Base-by-base conservation (phyloP, 345 rosid species). In the Eucalyptus grandis region DNA sequence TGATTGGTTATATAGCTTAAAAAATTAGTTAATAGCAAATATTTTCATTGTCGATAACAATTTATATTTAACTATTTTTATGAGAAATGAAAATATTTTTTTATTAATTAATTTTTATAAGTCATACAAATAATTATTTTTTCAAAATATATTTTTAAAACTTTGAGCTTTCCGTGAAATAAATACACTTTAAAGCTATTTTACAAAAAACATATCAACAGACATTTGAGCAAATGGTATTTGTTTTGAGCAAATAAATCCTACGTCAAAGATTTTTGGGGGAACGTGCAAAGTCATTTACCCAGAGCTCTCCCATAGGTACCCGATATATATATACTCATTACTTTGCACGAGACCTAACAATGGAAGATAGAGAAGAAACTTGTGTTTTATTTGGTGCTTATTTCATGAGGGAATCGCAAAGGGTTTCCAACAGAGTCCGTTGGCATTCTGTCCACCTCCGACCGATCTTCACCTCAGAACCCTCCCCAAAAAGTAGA, bases 371-470 rank as follows among this genome's bases (percentile, higher is more conserved):
- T 65, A n/a, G 77, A 65, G 37, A 67, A 17, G 80, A 31, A 65
- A 30, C 9, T 14, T 14, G 72, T 62, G 40, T 14, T 4, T 34
- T 17, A 8, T 67, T 9, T 16, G 80, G 40, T 67, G 34, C 80
- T 67, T 31, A 31, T 15, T 34, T 67, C 80, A 95, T 91, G 94
- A 50, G 93, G 96, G 97, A 94, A 95, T 97, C 85, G 67, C 99
- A 96, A 96, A 96, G 99, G 95, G 96, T 90, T 92, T 91, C 98
- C 93, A 90, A 92, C 97, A 92, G 98, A 94, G 95, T 91, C 96
- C 91, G 92, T 97, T 97, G 99, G 99, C 99, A 97, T 97, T 97
- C 99, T 97, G 99, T 97, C 98, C 99, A 96, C 99, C 99, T 97
- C 99, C 96, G 82, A 69, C 37, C 9, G 46, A 19, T 46, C 49